These are phyloP conservation scores for Phytophthora pinifolia DNA, from an alignment of 352 stramenopile species.

Conservation along the genomic window DNA sequence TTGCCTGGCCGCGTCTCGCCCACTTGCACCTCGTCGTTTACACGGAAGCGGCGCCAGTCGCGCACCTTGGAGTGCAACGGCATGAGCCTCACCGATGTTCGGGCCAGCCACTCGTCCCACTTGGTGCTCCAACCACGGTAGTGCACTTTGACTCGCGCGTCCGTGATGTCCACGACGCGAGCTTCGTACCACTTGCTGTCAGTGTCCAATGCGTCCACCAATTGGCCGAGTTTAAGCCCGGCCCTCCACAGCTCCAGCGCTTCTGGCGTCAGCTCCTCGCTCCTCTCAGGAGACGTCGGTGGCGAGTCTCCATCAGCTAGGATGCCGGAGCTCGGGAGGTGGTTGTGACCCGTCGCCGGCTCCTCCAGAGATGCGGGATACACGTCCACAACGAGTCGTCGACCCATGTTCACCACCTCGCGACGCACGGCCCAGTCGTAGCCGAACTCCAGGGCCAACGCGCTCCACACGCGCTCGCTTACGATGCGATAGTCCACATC, in stretches of 20 bases:
- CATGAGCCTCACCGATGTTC: slow-evolving; percentile 87
- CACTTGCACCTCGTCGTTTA: slow-evolving; percentile 57
- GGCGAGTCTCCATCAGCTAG: slow-evolving; percentile 8
- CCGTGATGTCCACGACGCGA: slow-evolving; percentile 40
- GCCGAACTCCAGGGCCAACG: slow-evolving; percentile 54
- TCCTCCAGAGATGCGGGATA: slow-evolving; percentile 53
- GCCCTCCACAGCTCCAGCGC: slow-evolving; percentile 52
- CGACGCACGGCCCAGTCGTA: slow-evolving; percentile 67
- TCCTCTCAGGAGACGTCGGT: slow-evolving; percentile 40
- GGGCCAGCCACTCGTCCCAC: slow-evolving; percentile 96
- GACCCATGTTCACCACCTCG: slow-evolving; percentile 41
- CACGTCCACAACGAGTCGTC: slow-evolving; percentile 47
- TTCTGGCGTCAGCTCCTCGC: slow-evolving; percentile 23
- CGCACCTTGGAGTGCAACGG: slow-evolving; percentile 88
- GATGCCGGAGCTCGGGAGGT: slow-evolving; percentile 7
- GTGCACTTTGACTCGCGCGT: slow-evolving; percentile 85
- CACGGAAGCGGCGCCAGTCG: slow-evolving; percentile 63
- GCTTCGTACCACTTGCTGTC: slow-evolving; percentile 78
- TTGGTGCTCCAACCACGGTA: slow-evolving; percentile 96
- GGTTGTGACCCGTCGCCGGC: slow-evolving; percentile 15
- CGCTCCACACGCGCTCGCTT: slow-evolving; percentile 66
- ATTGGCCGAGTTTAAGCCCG: slow-evolving; percentile 42
- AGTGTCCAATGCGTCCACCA: slow-evolving; percentile 69
- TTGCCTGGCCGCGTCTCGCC: slow-evolving; percentile 33
- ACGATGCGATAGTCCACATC: slow-evolving; percentile 62